Base-by-base conservation (phyloP, 192 early-diverging fungal genomes). In the Hyaloraphidium curvatum region DNA sequence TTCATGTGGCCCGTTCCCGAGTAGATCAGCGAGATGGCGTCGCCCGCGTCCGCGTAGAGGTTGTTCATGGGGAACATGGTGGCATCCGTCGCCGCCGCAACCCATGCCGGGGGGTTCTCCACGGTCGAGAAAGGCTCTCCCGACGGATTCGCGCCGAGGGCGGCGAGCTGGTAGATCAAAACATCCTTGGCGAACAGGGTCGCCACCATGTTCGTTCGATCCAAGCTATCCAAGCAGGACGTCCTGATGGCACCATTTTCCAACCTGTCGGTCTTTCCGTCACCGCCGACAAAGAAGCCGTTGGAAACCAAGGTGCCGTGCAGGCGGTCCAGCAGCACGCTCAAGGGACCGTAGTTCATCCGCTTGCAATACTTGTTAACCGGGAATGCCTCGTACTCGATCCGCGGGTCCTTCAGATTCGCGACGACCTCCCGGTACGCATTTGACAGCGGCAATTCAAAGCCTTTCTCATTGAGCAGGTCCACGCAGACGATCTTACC, bases 181-280 rank as follows among this genome's bases (percentile, higher is more conserved):
- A 74, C 59, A 54, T 71, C 61, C 4, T 60, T 55, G 0, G 71
- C 74, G 58, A 76, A 65, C 4, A 69, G 51, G 28, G 59, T 63
- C 60, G 71, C 73, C 22, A 67, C 67, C 30, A 76, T 43, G 60
- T 76, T 76, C 29, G 74, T 76, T 25, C 74, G 64, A 52, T 76
- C 74, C 14, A 76, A 57, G 3, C 61, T 64, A 58, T 76, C 74
- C 19, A 76, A 60, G 56, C 74, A 76, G 0, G 69, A 71, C 2
- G 68, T 66, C 17, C 74, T 68, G 1, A 58, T 53, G 0, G 64
- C 22, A 13, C 74, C 74, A n/a, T 68, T 73, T 58, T 76, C 71
- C 37, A 39, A 39, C n/a, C n/a, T 14, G 14, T 39, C n/a, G 14
- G n/a, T n/a, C 14, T 52, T 11, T 43, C 11, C 2, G 52, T 16